Evolutionary conservation across 2,329 filamentous ascomycete species (phyloP), one percentile per base, ranked within the genome.

Genomic region (Diaporthe citri): DNA sequence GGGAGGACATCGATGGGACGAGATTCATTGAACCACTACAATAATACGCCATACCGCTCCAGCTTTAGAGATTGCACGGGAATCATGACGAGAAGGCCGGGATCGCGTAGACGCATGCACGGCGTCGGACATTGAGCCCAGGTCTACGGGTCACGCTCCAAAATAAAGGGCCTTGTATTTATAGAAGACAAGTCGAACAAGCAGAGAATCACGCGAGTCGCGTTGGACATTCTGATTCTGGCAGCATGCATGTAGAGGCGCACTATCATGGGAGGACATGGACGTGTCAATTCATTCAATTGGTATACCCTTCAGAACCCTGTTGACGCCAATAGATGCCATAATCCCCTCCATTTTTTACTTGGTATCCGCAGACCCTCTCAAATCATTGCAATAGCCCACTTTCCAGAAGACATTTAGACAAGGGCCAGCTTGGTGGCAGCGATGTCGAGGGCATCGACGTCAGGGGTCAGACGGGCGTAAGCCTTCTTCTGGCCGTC

Each of bases 401-500:
- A 83, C 85, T 84, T 83, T 84, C 84, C 84, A 84, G 84, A 85
- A 84, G 84, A 82, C 85, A 83, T 82, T 93, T 97, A 98, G 86
- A 98, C 97, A 84, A 99, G 97, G 82, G 94, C 93, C 82, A 99
- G 93, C 94, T 98, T 99, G 88, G 97, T 98, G 84, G 97, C 97
- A 79, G 97, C 97, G 88, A 99, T 98, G 89, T 99, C 97, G 82
- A 99, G 94, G 84, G 97, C 97, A 88, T 99, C 97, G 82, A 98
- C 96, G 87, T 99, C 97, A 78, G 96, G 89, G 75, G 97, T 98
- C 80, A 99, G 92, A 86, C 96, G 94, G 85, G 94, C 95, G 85
- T 97, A 99, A 78, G 97, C 97, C 94, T 99, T 99, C 95, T 99
- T 99, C 84, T 93, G 92, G 84, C 97, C 97, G 85, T 99, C 96